Percentiles rank a stretch among this genome's conserved stretches.
Conservation (phyloP, 1,284 basidiomycete genomes). For the Trichosporon ovoides region DNA sequence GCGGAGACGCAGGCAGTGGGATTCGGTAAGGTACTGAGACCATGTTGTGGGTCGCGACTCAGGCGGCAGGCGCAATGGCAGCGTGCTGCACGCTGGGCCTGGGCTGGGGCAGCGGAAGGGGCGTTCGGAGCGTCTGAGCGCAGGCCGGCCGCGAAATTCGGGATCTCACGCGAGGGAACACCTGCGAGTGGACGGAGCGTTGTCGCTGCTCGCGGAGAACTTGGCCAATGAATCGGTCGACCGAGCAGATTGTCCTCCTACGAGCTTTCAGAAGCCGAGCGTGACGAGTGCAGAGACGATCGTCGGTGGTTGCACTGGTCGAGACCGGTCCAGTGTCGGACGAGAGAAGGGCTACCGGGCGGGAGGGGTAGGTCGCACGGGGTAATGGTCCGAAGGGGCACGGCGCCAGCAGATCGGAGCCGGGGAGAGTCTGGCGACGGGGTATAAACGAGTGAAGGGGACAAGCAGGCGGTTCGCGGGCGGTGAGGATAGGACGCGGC, state of each 20-base stretch:
- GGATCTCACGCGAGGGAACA: background rate
- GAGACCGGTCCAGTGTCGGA: background rate
- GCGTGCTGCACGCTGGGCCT: background rate
- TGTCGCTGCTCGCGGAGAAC: background rate
- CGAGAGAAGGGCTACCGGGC: background rate
- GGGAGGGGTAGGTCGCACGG: background rate
- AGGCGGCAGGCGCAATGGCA: background rate
- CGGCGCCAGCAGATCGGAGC: background rate
- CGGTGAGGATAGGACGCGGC: background rate
- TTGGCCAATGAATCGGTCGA: background rate
- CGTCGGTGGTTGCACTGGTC: background rate
- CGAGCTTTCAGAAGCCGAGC: background rate
- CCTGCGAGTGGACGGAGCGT: background rate
- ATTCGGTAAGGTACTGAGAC: conserved; percentile 17
- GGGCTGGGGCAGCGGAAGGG: background rate
- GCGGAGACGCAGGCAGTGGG: conserved; percentile 16
- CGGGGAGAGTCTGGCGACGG: background rate
- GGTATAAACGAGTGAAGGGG: conserved; percentile 3
- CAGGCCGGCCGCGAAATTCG: background rate
- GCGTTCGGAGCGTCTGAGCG: conserved; percentile 1
- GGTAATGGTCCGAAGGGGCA: background rate
- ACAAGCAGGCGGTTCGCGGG: background rate
- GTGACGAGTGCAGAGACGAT: background rate
- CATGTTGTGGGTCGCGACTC: conserved; percentile 8
- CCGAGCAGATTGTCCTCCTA: background rate